Base-by-base conservation (phyloP, 2,329 filamentous ascomycete genomes). In the Penicillium brasilianum region DNA sequence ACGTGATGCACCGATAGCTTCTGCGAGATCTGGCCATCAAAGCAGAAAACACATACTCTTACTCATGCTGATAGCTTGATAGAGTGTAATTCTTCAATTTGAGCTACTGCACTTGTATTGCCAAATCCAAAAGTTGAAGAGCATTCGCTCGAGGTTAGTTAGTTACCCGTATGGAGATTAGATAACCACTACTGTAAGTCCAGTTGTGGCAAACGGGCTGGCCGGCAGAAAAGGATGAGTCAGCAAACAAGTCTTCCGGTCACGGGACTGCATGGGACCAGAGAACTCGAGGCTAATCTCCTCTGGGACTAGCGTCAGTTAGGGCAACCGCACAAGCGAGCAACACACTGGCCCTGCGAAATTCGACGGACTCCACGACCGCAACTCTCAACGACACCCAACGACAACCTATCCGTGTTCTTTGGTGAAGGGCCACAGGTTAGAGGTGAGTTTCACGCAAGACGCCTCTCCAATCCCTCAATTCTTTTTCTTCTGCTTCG, bases 301-400 rank as follows among this genome's bases (percentile, higher is more conserved):
- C 0, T 30, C 58, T 0, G 1, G 41, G 72, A 16, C 65, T 79
- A 79, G 77, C 62, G 63, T 70, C 68, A 66, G 67, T 71, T 77
- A 78, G 76, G 76, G 76, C 76, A 75, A 78, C 70, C 72, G 72
- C 72, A 76, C 76, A 78, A 79, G 77, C 77, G 77, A 78, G 75
- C 73, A 72, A 78, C 76, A 77, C 67, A 67, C 56, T 68, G 68
- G 68, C 62, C 65, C 70, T 77, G 77, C 76, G 73, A 78, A 79
- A 77, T 79, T 79, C 77, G 66, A 72, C 69, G 71, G 63, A 74
- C 67, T 69, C 76, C 73, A 77, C 73, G 72, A 77, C 73, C 72
- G 73, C 69, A 73, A 71, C 74, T 74, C 69, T 71, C 71, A 70
- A 69, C 74, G 75, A 78, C 74, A 70, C 74, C 74, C 71, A 74